These are phyloP conservation scores for Colletotrichum higginsianum DNA, from an alignment of 2,329 filamentous ascomycete species.

Conservation along the genomic window DNA sequence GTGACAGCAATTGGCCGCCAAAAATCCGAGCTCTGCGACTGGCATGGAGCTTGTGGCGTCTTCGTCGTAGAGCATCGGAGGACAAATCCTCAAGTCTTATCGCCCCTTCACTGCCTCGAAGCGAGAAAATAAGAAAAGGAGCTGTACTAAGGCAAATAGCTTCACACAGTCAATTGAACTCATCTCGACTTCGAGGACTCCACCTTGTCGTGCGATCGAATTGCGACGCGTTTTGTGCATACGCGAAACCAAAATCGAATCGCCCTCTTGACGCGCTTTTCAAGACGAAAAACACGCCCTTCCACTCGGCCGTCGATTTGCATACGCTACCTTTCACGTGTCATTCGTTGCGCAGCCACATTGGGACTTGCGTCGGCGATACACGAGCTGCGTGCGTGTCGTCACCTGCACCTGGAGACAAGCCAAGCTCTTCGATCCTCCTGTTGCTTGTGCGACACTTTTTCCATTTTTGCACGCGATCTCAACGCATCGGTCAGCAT, in stretches of 20 bases:
- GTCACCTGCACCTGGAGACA: background rate
- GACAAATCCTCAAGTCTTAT: background rate
- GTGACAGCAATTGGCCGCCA: background rate
- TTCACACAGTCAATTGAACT: constrained; percentile 30
- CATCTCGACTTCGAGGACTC: constrained; percentile 24
- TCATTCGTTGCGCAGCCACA: background rate
- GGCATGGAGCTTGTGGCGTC: constrained; percentile 20
- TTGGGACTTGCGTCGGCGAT: background rate
- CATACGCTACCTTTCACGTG: background rate
- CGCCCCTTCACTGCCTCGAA: background rate
- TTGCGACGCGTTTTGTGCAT: constrained; percentile 36
- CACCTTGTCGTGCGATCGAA: constrained; percentile 24
- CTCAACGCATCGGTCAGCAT: constrained; percentile 1
- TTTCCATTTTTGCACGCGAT: background rate
- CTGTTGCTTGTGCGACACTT: background rate
- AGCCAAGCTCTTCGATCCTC: background rate
- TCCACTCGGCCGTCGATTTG: background rate
- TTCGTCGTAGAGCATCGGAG: background rate
- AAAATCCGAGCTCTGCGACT: constrained; percentile 5
- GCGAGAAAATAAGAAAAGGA: background rate
- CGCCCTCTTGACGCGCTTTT: constrained; percentile 1
- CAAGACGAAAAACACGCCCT: background rate
- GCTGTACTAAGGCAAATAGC: constrained; percentile 33
- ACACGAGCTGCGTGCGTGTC: background rate
- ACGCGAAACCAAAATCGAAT: constrained; percentile 22